Evolutionary conservation across 495 filamentous ascomycete species (phyloP).

Genomic region (Pseudevernia furfuracea): DNA sequence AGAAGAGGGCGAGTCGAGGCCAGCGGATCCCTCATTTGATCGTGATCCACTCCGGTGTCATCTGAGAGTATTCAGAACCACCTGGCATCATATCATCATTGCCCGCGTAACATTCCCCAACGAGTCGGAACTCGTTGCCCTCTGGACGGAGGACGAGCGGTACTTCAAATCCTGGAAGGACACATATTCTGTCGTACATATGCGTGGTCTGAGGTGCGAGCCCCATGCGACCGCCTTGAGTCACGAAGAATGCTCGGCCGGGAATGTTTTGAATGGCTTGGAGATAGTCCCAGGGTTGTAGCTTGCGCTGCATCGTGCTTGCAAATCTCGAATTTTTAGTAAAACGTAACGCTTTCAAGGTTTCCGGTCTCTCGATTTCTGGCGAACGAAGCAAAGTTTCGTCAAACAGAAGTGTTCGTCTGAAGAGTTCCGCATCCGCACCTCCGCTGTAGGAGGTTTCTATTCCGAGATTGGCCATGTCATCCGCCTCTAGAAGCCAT

Average conservation of each 20-base stretch:
- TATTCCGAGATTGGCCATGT: not conserved
- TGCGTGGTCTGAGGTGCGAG: not conserved
- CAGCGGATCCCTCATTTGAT: not conserved
- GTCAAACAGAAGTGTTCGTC: not conserved
- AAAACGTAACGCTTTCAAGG: not conserved
- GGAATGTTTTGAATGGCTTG: constrained; percentile 2
- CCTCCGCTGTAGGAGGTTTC: not conserved
- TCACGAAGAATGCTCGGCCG: constrained; percentile 1
- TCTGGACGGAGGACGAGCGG: constrained; percentile 1
- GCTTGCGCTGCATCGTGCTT: not conserved
- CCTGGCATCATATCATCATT: constrained; percentile 5
- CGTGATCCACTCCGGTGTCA: not conserved
- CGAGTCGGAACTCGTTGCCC: not conserved
- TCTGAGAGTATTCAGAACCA: not conserved
- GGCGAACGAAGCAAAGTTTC: not conserved
- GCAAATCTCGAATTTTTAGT: not conserved
- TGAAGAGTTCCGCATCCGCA: constrained; percentile 3
- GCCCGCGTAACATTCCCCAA: constrained; percentile 3
- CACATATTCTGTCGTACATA: constrained; percentile 1
- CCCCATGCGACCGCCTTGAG: not conserved
- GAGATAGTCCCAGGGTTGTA: not conserved
- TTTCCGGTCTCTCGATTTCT: not conserved
- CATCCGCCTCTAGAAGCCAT: constrained; percentile 3
- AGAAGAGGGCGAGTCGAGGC: not conserved
- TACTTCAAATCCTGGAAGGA: not conserved